phyloP scores from a whole-genome alignment of 768 basidiomycete genomes.

The Hypholoma fasciculare region DNA sequence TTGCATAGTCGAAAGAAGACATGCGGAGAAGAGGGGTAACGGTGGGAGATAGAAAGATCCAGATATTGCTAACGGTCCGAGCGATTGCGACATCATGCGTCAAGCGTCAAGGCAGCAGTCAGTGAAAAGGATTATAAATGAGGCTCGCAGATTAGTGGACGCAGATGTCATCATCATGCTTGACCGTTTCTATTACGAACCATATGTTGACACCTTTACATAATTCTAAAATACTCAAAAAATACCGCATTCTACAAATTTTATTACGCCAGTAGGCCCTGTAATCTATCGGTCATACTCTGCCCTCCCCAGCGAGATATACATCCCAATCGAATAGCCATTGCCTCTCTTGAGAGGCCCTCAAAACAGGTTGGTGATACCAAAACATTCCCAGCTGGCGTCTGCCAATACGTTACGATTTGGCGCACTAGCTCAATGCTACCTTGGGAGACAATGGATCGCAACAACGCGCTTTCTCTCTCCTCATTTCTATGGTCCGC shows the following conservation, averaged over 20 bases:
- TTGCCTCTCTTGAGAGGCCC: constrained; percentile 17
- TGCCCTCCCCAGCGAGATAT: constrained; percentile 22
- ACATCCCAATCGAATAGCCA: constrained; percentile 20
- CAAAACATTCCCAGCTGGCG: constrained; percentile 29
- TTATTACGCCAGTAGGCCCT: constrained; percentile 14
- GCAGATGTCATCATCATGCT: not conserved
- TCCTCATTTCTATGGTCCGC: constrained; percentile 28
- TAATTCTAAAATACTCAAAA: not conserved
- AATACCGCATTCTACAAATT: not conserved
- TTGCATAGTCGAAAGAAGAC: constrained; percentile 45
- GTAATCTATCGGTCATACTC: constrained; percentile 16
- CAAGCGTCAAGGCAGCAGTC: too few relatives aligned
- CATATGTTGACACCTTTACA: not conserved
- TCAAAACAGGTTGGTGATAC: constrained; percentile 56
- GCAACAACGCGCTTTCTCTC: constrained; percentile 46
- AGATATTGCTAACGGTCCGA: not conserved
- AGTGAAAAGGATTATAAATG: not conserved
- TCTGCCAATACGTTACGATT: constrained; percentile 60
- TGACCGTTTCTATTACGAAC: not conserved
- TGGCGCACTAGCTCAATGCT: constrained; percentile 46
- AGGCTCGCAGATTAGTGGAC: not conserved
- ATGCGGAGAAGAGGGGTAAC: not conserved
- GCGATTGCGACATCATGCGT: constrained; percentile 20
- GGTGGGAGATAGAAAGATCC: not conserved
- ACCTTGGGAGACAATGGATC: constrained; percentile 52